Evolutionary conservation across 306 rosid genomes (phyloP).

Genomic region (Rubus parviflorus): DNA sequence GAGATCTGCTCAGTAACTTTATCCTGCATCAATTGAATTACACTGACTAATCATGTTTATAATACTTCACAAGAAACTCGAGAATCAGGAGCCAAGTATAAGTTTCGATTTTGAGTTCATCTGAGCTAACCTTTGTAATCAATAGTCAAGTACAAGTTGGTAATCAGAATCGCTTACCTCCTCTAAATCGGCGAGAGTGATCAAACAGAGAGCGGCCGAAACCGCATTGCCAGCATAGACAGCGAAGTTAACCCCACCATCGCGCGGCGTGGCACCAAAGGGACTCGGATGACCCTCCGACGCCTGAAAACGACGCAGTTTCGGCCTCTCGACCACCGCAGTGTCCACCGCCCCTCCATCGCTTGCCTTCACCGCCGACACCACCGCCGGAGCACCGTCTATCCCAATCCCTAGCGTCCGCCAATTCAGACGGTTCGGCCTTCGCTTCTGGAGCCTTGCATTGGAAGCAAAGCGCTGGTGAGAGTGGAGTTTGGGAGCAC

Average conservation of each 20-base stretch:
- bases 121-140: neutral
- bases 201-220: conserved; percentile 74
- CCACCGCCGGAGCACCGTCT: neutral
- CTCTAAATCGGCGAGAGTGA: conserved; percentile 58
- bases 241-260: conserved; percentile 75
- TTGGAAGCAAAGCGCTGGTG: neutral
- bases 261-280: conserved; percentile 65
- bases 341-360: conserved; percentile 22
- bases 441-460: neutral
- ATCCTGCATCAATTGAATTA: conserved; percentile 51
- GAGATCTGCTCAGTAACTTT: conserved; percentile 61
- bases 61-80: neutral
- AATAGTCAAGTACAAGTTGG: neutral
- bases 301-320: conserved; percentile 44
- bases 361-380: conserved; percentile 13
- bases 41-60: neutral
- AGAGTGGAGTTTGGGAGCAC: conserved; percentile 7
- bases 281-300: conserved; percentile 57
- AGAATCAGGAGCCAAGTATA: neutral
- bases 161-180: conserved; percentile 17
- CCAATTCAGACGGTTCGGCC: neutral
- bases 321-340: conserved; percentile 31
- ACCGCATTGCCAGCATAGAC: conserved; percentile 59
- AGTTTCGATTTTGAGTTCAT: neutral
- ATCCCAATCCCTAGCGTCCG: neutral